phyloP scores from a whole-genome alignment of 106 monocot genomes.

The Iris macrosiphon region DNA sequence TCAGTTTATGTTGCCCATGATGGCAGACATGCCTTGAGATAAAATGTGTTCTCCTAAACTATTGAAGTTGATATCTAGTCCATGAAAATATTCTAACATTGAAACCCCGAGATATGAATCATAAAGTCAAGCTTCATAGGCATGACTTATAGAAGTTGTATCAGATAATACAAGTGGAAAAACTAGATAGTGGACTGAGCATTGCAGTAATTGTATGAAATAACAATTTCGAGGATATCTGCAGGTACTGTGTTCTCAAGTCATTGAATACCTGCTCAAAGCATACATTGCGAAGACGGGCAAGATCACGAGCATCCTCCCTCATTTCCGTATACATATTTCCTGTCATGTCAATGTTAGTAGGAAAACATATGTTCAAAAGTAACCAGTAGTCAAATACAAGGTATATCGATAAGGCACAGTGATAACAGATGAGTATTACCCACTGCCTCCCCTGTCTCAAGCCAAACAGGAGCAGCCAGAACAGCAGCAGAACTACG shows the following conservation, averaged over 20 bases:
- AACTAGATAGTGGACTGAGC: too few relatives aligned
- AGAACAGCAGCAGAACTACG: slow-evolving; percentile 12
- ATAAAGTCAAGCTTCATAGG: too few relatives aligned
- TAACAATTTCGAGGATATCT: not conserved
- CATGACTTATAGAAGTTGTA: too few relatives aligned
- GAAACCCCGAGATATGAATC: too few relatives aligned
- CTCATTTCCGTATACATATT: slow-evolving; percentile 38
- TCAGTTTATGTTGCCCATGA: too few relatives aligned
- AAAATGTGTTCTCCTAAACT: too few relatives aligned
- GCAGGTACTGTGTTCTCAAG: not conserved
- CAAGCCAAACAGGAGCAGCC: slow-evolving; percentile 36
- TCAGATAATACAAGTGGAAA: too few relatives aligned
- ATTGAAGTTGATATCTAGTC: too few relatives aligned
- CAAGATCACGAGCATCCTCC: slow-evolving; percentile 59
- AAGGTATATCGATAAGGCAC: not conserved
- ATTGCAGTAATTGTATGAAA: not conserved
- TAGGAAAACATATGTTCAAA: slow-evolving; percentile 2
- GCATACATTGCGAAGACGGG: slow-evolving; percentile 46
- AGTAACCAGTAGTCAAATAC: not conserved
- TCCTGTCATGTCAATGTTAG: slow-evolving; percentile 12
- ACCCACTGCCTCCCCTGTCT: slow-evolving; percentile 70
- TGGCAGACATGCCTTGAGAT: too few relatives aligned
- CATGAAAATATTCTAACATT: too few relatives aligned
- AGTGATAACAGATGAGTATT: slow-evolving; percentile 15
- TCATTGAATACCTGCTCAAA: slow-evolving; percentile 46